Evolutionary conservation across 139 green algal genomes (phyloP).

Genomic region (Haematococcus lacustris): DNA sequence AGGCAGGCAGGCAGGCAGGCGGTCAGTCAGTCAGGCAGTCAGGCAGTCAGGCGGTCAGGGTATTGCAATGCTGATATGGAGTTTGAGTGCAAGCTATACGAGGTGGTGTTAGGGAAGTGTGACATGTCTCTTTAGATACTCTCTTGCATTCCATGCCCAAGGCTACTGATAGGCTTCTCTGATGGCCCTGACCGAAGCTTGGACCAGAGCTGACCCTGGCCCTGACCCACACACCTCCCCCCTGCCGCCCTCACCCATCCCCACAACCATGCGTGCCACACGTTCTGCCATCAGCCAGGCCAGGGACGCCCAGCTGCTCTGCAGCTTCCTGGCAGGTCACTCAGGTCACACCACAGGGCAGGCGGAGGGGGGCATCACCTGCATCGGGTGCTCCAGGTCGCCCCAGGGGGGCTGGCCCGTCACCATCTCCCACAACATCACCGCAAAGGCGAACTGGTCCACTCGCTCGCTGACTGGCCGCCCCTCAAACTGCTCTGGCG

Average conservation of each 20-base stretch:
- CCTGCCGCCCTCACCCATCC: background rate
- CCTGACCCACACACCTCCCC: background rate
- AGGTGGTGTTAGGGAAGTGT: no score
- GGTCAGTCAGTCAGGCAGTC: background rate
- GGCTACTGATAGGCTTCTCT: no score
- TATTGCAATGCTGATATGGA: background rate
- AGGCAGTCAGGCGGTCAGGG: background rate
- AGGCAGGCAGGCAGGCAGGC: no score
- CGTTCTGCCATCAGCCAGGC: background rate
- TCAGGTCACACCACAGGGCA: background rate
- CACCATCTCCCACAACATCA: conserved; percentile 71
- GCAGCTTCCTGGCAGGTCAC: background rate
- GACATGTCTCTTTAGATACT: no score
- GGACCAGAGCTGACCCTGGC: conserved; percentile 17
- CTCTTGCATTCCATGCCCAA: no score
- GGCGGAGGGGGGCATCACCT: conserved; percentile 18
- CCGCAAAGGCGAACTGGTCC: conserved; percentile 51
- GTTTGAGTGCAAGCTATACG: background rate
- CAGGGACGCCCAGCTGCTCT: background rate
- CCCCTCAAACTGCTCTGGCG: conserved; percentile 59
- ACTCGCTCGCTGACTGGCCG: conserved; percentile 39
- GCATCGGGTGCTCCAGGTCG: conserved; percentile 54
- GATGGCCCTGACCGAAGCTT: no score
- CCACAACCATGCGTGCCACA: background rate
- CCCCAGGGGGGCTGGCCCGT: conserved; percentile 61